These are phyloP conservation scores for Scorias spongiosa DNA, from an alignment of 2,329 filamentous ascomycete genomes.

Conservation along the genomic window DNA sequence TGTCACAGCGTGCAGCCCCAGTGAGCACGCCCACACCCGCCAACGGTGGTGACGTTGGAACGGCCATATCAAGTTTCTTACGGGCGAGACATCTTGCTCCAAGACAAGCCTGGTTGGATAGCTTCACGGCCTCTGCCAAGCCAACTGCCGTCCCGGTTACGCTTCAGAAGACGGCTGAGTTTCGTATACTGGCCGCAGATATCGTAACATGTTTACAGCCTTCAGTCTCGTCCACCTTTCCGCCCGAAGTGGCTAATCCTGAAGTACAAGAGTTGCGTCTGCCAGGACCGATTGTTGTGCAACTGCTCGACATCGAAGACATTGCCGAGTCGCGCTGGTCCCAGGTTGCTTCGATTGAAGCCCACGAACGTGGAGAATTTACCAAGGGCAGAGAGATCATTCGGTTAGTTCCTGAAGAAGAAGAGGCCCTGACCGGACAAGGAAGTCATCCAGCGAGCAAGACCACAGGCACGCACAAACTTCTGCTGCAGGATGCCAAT, in stretches of 20 bases:
- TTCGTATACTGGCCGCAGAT: constrained; percentile 66
- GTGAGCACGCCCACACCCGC: background rate
- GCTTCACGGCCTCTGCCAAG: constrained; percentile 42
- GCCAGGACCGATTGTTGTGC: constrained; percentile 50
- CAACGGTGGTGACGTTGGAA: background rate
- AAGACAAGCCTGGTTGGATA: constrained; percentile 46
- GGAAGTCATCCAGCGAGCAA: constrained; percentile 11
- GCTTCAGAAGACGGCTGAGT: constrained; percentile 62
- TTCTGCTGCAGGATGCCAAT: constrained; percentile 66
- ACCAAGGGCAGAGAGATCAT: constrained; percentile 70
- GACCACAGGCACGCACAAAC: constrained; percentile 51
- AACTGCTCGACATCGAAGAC: constrained; percentile 78
- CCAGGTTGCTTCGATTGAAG: constrained; percentile 70
- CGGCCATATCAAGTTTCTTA: background rate
- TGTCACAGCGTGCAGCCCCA: background rate
- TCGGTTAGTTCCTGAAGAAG: constrained; percentile 46
- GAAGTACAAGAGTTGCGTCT: constrained; percentile 42
- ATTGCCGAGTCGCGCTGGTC: constrained; percentile 67
- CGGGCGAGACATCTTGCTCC: constrained; percentile 36
- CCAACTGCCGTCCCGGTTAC: constrained; percentile 49
- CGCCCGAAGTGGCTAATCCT: constrained; percentile 40
- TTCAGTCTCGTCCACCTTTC: constrained; percentile 35
- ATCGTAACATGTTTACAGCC: constrained; percentile 45
- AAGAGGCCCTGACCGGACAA: constrained; percentile 19
- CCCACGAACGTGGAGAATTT: constrained; percentile 55